A percentile compares a stretch with the other conserved stretches of the same genome.
Evolutionary conservation across 2,329 filamentous ascomycete species (phyloP).

Genomic region (Waltergamsia citrina): DNA sequence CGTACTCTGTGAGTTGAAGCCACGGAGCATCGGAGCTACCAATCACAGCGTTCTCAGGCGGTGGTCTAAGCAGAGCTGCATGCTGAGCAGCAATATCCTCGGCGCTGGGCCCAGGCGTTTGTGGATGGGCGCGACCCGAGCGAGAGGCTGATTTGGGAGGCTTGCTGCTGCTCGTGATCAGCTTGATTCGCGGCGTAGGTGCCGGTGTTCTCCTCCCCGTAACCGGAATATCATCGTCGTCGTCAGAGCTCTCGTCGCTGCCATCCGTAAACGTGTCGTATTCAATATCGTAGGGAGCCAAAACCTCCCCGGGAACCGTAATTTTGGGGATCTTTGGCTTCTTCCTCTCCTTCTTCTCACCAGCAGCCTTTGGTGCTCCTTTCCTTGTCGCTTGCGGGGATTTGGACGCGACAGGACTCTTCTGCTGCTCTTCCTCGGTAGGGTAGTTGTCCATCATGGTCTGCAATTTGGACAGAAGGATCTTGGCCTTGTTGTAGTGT

Average conservation of each 20-base stretch:
- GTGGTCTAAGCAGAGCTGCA: constrained; percentile 39
- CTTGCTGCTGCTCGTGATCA: constrained; percentile 27
- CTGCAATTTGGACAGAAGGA: constrained; percentile 48
- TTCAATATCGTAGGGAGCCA: constrained; percentile 56
- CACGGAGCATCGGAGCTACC: constrained; percentile 54
- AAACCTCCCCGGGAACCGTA: constrained; percentile 56
- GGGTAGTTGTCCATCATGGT: constrained; percentile 53
- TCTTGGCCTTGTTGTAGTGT: constrained; percentile 51
- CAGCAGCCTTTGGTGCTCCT: constrained; percentile 38
- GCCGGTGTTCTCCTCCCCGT: constrained; percentile 22
- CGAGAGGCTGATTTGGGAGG: constrained; percentile 34
- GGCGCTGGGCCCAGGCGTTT: constrained; percentile 22
- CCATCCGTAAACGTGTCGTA: constrained; percentile 48
- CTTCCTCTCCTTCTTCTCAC: constrained; percentile 17
- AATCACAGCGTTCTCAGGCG: constrained; percentile 47
- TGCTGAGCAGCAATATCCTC: constrained; percentile 27
- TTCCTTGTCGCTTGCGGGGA: constrained; percentile 43
- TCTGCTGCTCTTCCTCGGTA: constrained; percentile 32
- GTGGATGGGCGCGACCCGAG: constrained; percentile 20
- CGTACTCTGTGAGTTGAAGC: constrained; percentile 55
- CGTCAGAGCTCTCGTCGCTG: constrained; percentile 42
- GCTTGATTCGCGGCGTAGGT: constrained; percentile 36
- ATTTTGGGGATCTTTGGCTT: constrained; percentile 37
- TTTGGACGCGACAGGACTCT: constrained; percentile 39
- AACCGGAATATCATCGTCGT: constrained; percentile 32